These are phyloP conservation scores for Amanita jacksonii DNA, from an alignment of 768 basidiomycete genomes.

Conservation along the genomic window DNA sequence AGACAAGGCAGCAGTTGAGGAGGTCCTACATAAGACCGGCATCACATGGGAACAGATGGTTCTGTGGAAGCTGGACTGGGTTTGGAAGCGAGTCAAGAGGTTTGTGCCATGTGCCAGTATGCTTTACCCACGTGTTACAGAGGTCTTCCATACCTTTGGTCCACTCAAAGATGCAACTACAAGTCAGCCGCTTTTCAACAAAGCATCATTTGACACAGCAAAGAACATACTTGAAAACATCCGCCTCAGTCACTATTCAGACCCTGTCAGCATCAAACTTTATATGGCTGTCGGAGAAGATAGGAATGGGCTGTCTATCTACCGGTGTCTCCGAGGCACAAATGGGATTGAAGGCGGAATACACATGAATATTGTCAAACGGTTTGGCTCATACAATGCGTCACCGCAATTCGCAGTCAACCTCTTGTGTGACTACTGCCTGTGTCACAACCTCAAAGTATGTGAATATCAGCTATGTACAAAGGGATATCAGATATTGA, in stretches of 20 bases:
- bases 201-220: constrained; percentile 19
- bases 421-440: constrained; percentile 16
- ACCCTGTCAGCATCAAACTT: too few relatives aligned
- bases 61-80: constrained; percentile 14
- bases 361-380: constrained; percentile 20
- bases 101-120: constrained; percentile 23
- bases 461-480: constrained; percentile 17
- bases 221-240: too few relatives aligned
- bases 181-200: constrained; percentile 20
- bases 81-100: constrained; percentile 17
- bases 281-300: constrained; percentile 13
- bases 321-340: constrained; percentile 17
- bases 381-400: too few relatives aligned
- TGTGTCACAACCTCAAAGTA: too few relatives aligned
- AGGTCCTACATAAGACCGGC: constrained; percentile 18
- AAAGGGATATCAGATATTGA: background rate
- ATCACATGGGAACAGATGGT: constrained; percentile 11
- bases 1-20: constrained; percentile 10
- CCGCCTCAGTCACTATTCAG: too few relatives aligned
- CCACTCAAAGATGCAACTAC: constrained; percentile 24
- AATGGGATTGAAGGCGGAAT: constrained; percentile 31
- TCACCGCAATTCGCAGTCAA: constrained; percentile 16
- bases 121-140: constrained; percentile 17
- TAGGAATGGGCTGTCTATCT: constrained; percentile 16
- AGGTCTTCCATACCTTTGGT: constrained; percentile 23